Evolutionary conservation across 371 early-diverging fungal species (phyloP), one percentile per base, ranked within the genome.

Genomic region (Mucor plumbeus): DNA sequence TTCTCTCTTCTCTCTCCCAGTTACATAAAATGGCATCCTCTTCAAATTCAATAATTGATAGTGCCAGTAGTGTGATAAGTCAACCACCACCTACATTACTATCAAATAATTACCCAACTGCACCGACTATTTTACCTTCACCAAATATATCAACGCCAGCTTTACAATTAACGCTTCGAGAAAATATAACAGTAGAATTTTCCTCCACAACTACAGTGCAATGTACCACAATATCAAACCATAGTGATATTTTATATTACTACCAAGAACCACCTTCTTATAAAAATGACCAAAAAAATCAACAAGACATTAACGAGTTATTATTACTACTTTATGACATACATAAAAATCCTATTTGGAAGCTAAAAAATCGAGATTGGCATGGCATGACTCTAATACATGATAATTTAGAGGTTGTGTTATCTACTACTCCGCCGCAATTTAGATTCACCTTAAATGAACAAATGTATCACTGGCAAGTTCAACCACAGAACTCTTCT

Each of bases 311-410:
- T 34, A 47, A 61, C n/a, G 61, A 61, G 31, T 17, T 14, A 6
- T 5, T 61, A 44, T 26, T 50, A 21, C 14, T 63, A 59, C 60
- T 79, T 5, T 72, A 70, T 31, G 66, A 65, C 41, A 38, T 55
- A 31, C 54, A 55, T 11, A 57, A 65, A 19, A 67, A 70, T 3
- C 67, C 71, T 4, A 17, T 74, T 47, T 75, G 80, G 76, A 61
- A 70, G 11, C 60, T 77, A 33, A 59, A 63, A 41, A 56, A 59
- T 38, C 68, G 68, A 66, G 75, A 75, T 58, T 75, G 77, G 77
- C 71, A 77, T 39, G 57, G 72, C 21, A 71, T 80, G 61, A 67
- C 14, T 64, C 68, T 66, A 63, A 34, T 38, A 10, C 50, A 61
- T 35, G 54, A 64, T 5, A 31, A 63, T 39, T 11, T 31, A 35